phyloP scores from a whole-genome alignment of 2,329 filamentous ascomycete genomes.

The Pleochaeta shiraiana region DNA sequence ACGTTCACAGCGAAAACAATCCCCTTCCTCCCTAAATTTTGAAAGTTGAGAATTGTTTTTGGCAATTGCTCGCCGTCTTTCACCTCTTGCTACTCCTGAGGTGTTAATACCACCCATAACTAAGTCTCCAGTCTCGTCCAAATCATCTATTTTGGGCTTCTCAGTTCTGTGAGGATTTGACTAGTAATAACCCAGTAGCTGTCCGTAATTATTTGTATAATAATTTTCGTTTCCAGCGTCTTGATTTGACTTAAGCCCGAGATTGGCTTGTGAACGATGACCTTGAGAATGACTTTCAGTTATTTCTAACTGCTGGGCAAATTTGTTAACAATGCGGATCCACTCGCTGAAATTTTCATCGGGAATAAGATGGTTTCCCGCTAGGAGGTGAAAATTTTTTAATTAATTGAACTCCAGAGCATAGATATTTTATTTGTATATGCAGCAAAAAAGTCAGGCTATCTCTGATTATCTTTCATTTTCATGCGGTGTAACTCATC shows the following conservation, averaged over 20 bases:
- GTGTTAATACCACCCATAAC: not conserved
- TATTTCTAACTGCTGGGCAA: too few relatives aligned
- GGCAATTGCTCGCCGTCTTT: not conserved
- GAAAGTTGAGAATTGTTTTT: not conserved
- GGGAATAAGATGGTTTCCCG: not conserved
- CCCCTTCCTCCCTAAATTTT: not conserved
- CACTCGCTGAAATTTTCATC: not conserved
- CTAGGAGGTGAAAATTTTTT: not conserved
- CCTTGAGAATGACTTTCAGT: too few relatives aligned
- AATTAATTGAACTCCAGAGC: not conserved
- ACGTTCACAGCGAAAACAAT: not conserved
- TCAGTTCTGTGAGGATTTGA: too few relatives aligned
- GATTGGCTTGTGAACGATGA: too few relatives aligned
- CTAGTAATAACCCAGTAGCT: too few relatives aligned
- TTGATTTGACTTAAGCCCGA: too few relatives aligned
- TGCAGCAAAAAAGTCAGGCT: not conserved
- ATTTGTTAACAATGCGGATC: not conserved
- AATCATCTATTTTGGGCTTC: too few relatives aligned
- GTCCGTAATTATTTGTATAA: too few relatives aligned
- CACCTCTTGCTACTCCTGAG: not conserved
- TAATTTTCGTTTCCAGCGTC: too few relatives aligned
- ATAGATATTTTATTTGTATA: not conserved
- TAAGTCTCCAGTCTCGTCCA: not conserved
- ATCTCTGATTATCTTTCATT: not conserved
- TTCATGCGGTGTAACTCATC: not conserved